A percentile compares a stretch with the other conserved stretches of the same genome.
These are phyloP conservation scores for Acacia melanoxylon DNA, from an alignment of 306 rosid species.

Conservation along the genomic window DNA sequence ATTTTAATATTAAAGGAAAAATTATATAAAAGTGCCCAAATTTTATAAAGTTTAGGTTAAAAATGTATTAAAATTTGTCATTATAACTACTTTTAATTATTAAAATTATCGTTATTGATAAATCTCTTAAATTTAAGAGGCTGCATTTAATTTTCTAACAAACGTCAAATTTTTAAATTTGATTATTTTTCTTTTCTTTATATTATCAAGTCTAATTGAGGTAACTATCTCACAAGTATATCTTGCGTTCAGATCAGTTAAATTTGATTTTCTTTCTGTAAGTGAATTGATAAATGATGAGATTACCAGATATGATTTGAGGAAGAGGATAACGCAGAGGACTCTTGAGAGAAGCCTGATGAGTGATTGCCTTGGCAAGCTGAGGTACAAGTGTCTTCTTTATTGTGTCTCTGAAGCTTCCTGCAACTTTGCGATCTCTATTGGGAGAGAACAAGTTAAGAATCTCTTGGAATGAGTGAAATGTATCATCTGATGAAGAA, in stretches of 20 bases:
- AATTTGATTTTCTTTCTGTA: background rate
- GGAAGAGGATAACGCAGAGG: constrained; percentile 45
- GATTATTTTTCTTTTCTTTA: background rate
- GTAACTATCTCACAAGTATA: too few species aligned
- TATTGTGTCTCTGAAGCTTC: constrained; percentile 44
- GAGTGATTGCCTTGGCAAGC: constrained; percentile 39
- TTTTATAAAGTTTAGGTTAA: background rate
- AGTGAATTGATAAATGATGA: background rate
- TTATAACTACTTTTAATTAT: background rate
- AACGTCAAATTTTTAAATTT: too few species aligned
- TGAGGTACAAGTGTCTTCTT: constrained; percentile 42
- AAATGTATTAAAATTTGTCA: background rate
- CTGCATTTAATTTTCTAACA: too few species aligned
- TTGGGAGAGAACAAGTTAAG: constrained; percentile 43
- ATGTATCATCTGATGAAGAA: constrained; percentile 21
- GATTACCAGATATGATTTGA: constrained; percentile 51
- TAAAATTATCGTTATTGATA: background rate
- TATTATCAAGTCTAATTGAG: background rate
- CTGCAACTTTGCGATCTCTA: constrained; percentile 37
- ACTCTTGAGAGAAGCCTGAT: constrained; percentile 32
- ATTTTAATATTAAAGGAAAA: background rate
- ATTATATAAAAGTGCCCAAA: background rate
- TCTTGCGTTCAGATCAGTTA: background rate
- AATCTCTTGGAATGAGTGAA: constrained; percentile 55
- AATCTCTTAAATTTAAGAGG: too few species aligned